Conservation (phyloP, 1,284 basidiomycete species). For the Melampsora abietis-canadensis region DNA sequence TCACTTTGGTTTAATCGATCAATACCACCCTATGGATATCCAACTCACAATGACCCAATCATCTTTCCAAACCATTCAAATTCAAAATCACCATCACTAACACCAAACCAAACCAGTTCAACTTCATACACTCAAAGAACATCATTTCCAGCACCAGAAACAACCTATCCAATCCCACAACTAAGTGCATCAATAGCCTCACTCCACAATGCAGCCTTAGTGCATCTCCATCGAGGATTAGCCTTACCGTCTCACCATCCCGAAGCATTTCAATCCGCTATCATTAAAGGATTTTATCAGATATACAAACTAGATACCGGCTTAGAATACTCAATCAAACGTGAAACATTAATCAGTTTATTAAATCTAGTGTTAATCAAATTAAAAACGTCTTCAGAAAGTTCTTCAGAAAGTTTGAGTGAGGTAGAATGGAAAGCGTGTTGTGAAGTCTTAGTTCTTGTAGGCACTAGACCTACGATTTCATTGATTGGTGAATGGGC, state of each 20-base stretch:
- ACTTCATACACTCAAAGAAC: background rate
- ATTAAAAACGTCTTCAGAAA: background rate
- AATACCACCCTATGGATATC: too few relatives aligned
- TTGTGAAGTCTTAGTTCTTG: constrained; percentile 11
- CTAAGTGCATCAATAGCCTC: constrained; percentile 21
- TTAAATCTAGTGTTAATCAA: constrained; percentile 12
- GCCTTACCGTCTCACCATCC: background rate
- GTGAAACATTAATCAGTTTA: constrained; percentile 2
- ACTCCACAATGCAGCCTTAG: constrained; percentile 31
- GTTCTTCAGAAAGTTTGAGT: background rate
- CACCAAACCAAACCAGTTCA: background rate
- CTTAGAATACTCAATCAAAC: constrained; percentile 15
- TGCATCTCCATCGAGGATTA: constrained; percentile 18
- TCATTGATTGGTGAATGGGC: constrained; percentile 18
- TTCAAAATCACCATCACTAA: too few relatives aligned
- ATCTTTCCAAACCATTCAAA: too few relatives aligned
- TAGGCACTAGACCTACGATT: constrained; percentile 14
- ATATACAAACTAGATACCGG: constrained; percentile 25
- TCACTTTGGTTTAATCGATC: too few relatives aligned
- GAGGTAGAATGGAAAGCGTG: constrained; percentile 1
- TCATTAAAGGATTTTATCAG: constrained; percentile 31
- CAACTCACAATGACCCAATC: too few relatives aligned
- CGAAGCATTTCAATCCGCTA: constrained; percentile 17
- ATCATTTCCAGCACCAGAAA: background rate
- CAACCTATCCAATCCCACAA: background rate